A percentile compares a stretch with the other conserved stretches of the same genome.
phyloP scores from a whole-genome alignment of 2,329 filamentous ascomycete species.

The Hypoxylon sp. region DNA sequence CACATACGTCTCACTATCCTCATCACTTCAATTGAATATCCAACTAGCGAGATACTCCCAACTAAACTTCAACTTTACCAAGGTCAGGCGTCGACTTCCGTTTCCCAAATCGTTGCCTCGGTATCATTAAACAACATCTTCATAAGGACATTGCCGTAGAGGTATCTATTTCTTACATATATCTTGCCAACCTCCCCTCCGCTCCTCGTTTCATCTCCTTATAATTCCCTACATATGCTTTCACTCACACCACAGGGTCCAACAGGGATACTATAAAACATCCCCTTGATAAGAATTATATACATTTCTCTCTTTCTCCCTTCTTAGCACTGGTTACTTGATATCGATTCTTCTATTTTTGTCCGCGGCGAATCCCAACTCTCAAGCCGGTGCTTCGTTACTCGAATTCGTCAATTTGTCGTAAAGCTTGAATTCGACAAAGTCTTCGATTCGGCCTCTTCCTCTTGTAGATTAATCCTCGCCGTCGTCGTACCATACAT shows the following conservation, averaged over 20 bases:
- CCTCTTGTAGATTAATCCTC: not conserved
- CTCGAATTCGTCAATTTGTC: not conserved
- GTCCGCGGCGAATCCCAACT: not conserved
- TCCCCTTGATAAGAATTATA: constrained; percentile 14
- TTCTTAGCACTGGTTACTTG: constrained; percentile 28
- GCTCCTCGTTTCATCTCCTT: constrained; percentile 23
- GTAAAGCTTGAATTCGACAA: not conserved
- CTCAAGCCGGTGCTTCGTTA: constrained; percentile 1
- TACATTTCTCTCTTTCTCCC: constrained; percentile 14
- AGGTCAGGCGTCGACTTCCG: constrained; percentile 39
- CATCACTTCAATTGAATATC: not conserved
- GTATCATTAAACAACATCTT: constrained; percentile 21
- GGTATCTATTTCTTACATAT: constrained; percentile 22
- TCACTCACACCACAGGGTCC: not conserved
- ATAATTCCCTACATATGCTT: constrained; percentile 34
- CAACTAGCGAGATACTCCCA: constrained; percentile 1
- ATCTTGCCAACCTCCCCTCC: constrained; percentile 19
- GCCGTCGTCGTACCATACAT: not conserved
- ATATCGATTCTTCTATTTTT: constrained; percentile 18
- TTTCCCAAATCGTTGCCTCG: not conserved
- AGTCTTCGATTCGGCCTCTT: not conserved
- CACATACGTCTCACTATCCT: not conserved
- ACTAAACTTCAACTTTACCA: constrained; percentile 7
- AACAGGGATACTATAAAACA: constrained; percentile 16
- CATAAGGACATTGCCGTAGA: constrained; percentile 24